Conservation (phyloP, 2,329 filamentous ascomycete genomes). For the Fusarium sp. region DNA sequence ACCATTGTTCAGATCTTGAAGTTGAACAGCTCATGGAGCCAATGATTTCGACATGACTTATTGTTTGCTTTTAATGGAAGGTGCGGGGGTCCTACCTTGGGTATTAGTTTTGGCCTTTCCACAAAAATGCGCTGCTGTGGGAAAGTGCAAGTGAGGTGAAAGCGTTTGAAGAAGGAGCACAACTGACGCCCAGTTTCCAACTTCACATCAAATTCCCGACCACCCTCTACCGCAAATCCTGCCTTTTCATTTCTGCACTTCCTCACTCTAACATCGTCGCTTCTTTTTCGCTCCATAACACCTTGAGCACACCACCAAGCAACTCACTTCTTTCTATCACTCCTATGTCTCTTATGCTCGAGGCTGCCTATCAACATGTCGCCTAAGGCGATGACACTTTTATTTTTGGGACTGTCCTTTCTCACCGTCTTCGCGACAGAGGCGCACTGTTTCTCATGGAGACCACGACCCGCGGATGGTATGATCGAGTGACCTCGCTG, state of each 20-base stretch:
- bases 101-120: neutral
- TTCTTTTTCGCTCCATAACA: neutral
- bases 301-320: neutral
- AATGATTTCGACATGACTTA: neutral
- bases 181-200: neutral
- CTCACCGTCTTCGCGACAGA: constrained; percentile 2
- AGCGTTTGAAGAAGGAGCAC: constrained; percentile 18
- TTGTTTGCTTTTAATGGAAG: neutral
- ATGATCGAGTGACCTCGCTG: neutral
- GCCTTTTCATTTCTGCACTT: neutral
- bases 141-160: neutral
- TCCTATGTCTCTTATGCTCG: neutral
- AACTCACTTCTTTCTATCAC: neutral
- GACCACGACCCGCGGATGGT: constrained; percentile 8
- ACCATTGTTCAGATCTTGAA: neutral
- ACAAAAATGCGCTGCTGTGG: neutral
- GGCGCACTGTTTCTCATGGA: constrained; percentile 32
- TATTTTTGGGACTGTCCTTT: constrained; percentile 5
- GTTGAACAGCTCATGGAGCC: neutral
- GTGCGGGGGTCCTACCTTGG: neutral
- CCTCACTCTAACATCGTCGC: no score
- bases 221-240: neutral
- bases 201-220: neutral
- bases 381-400: neutral
- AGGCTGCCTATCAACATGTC: constrained; percentile 13